Base-by-base conservation (phyloP, 495 filamentous ascomycete species). In the Achaetomiella virescens region DNA sequence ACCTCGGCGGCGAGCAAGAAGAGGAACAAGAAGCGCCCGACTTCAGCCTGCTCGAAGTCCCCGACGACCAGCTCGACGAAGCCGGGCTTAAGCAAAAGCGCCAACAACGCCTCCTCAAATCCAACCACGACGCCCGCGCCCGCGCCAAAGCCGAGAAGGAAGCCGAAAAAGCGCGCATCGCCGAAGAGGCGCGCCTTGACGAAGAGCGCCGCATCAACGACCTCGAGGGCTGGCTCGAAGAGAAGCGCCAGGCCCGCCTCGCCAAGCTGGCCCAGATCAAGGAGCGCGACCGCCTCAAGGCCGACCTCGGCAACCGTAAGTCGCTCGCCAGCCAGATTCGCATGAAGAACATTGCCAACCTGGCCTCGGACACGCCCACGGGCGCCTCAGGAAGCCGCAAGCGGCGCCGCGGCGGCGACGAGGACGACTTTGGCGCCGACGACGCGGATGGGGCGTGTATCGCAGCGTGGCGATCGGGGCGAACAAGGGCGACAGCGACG, bases 371-470 rank as follows among this genome's bases (percentile, higher is more conserved):
- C 70, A 84, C 84, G 18, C 91, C 92, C 0, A 71, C 76, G 7
- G 74, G 72, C 40, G 58, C 48, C 6, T 47, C 62, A 6, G 62
- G 61, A 0, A 83, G 82, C 53, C 90, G 90, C 69, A 92, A 92
- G 65, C 81, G 91, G 36, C 81, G 93, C 22, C 80, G 88, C 11
- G 86, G 86, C 17, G 76, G 71, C 21, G 74, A 87, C 61, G 93
- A 98, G 62, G 93, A 98, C 65, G 88, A 87, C 55, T 98, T 98
- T 66, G 93, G 93, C 53, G 91, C 92, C 33, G 93, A 98, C 66
- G 93, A 98, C 61, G 90, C 92, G 54, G 93, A 98, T 98, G 93
- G 93, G 87, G 87, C 49, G 89, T 98, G 14, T 98, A 98, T 71
- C 84, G 95, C 18, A 86, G 83, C 22, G 91, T 98, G 40, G 90